Conservation (phyloP, 306 rosid genomes). For the Prunus salicina region DNA sequence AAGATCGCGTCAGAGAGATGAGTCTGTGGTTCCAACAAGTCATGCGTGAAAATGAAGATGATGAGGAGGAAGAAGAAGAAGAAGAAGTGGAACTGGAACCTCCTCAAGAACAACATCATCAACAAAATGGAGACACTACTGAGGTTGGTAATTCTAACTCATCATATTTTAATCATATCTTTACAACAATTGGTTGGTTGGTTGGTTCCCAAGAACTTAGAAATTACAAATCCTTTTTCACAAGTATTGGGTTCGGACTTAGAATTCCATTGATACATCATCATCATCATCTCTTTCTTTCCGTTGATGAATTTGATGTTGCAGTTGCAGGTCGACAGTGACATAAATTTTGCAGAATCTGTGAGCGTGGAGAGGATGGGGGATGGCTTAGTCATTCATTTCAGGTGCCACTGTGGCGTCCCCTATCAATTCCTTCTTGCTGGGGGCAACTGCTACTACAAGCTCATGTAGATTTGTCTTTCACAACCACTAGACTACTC, state of each 20-base stretch:
- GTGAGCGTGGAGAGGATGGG: conserved; percentile 3
- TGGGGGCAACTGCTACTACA: conserved; percentile 15
- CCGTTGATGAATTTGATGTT: background rate
- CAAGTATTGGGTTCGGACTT: too few relatives aligned
- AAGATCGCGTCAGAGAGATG: conserved; percentile 9
- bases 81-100: background rate
- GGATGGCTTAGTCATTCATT: conserved; percentile 10
- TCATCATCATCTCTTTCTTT: too few relatives aligned
- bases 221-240: too few relatives aligned
- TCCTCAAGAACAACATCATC: background rate
- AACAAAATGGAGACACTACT: background rate
- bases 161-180: too few relatives aligned
- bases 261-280: too few relatives aligned
- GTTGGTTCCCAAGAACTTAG: too few relatives aligned
- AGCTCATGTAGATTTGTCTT: conserved; percentile 7
- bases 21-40: conserved; percentile 3
- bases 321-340: background rate
- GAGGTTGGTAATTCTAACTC: too few relatives aligned
- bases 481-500: too few relatives aligned
- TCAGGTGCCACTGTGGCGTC: conserved; percentile 14
- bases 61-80: background rate
- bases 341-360: background rate
- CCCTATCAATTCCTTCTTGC: conserved; percentile 16
- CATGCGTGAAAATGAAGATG: background rate
- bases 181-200: too few relatives aligned